Conservation (phyloP, 257 asterid species). For the Nyctanthes arbortristis region DNA sequence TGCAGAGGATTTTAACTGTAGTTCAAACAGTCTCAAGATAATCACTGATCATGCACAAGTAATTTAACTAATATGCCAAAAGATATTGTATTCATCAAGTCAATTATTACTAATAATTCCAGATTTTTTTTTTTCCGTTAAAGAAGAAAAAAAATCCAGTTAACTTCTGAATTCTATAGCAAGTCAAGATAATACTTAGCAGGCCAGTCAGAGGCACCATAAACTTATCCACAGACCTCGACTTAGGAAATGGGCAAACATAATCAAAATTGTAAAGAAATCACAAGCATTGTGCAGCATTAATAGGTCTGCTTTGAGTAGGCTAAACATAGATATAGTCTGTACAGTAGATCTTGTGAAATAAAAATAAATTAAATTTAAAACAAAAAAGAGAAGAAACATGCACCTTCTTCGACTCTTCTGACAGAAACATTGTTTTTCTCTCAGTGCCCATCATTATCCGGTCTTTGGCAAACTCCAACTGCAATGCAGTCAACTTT, state of each 20-base stretch:
- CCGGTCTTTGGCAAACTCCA: conserved; percentile 98
- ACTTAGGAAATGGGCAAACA: neutral
- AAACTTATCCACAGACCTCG: neutral
- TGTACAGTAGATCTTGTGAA: neutral
- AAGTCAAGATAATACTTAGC: neutral
- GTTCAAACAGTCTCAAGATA: neutral
- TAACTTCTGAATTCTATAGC: neutral
- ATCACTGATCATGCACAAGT: neutral
- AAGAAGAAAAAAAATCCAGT: neutral
- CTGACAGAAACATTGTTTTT: conserved; percentile 90
- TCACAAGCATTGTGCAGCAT: neutral
- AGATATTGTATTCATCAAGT: neutral
- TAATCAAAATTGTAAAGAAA: neutral
- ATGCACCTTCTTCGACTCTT: conserved; percentile 86
- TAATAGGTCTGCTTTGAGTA: neutral
- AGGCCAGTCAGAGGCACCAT: neutral
- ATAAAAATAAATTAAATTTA: too few relatives aligned
- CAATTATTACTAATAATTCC: neutral
- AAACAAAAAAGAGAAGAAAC: conserved; percentile 8
- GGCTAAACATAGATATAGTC: neutral
- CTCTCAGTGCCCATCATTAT: conserved; percentile 99
- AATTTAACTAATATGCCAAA: neutral
- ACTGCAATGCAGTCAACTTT: conserved; percentile 67
- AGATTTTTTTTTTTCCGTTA: neutral
- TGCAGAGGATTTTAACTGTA: neutral